A percentile compares a stretch with the other conserved stretches of the same genome.
phyloP scores from a whole-genome alignment of 148 eudicot genomes.

The Salicornia ramosissima region DNA sequence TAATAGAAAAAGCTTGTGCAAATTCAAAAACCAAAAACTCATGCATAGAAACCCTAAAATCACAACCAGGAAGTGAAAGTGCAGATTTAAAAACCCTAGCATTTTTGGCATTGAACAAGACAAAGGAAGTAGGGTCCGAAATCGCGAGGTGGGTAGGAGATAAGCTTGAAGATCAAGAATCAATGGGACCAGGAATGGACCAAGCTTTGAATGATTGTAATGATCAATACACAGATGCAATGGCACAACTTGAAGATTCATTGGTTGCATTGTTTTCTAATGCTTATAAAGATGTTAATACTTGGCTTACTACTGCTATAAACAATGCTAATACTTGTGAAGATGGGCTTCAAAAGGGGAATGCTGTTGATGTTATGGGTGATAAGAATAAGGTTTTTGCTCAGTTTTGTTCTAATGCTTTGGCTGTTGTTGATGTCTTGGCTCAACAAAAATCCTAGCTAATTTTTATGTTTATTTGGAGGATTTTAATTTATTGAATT shows the following conservation, averaged over 20 bases:
- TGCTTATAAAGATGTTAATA: conserved; percentile 26
- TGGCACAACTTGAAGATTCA: conserved; percentile 39
- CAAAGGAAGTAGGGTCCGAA: conserved; percentile 12
- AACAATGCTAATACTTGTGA: conserved; percentile 28
- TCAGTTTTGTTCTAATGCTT: conserved; percentile 19
- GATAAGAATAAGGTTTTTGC: conserved; percentile 22
- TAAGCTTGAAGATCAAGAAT: conserved; percentile 22
- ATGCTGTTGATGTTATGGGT: conserved; percentile 13
- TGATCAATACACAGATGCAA: conserved; percentile 34
- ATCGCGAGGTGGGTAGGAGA: conserved; percentile 18
- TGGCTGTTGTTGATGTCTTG: conserved; percentile 20
- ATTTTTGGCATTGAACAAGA: conserved; percentile 31
- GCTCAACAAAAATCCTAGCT: not conserved
- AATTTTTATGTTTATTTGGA: too few relatives aligned
- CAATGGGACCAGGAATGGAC: conserved; percentile 24
- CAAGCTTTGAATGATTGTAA: conserved; percentile 31
- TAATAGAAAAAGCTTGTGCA: conserved; percentile 31
- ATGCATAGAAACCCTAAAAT: conserved; percentile 27
- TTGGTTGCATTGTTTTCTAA: conserved; percentile 34
- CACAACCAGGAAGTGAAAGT: conserved; percentile 23
- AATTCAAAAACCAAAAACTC: conserved; percentile 7
- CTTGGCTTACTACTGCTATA: conserved; percentile 27
- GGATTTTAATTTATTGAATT: too few relatives aligned
- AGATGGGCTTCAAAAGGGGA: conserved; percentile 12
- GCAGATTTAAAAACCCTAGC: conserved; percentile 33